Evolutionary conservation across 768 basidiomycete species (phyloP).

Genomic region (Lactarius evosmus): DNA sequence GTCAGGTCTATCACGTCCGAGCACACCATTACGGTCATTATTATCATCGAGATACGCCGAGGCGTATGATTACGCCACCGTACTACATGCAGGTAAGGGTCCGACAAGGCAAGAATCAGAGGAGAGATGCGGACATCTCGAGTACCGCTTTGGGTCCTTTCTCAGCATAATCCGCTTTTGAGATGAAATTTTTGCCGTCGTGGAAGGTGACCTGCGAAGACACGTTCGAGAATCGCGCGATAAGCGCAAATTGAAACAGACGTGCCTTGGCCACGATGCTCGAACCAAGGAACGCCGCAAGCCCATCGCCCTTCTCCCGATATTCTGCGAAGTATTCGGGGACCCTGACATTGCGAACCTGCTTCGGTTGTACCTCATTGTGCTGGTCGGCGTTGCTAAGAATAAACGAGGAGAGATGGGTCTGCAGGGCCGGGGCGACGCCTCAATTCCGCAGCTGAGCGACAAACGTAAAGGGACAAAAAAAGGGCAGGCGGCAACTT

Average conservation of each 20-base stretch:
- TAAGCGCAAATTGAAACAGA: not conserved
- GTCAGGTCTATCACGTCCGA: not conserved
- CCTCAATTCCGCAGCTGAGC: constrained; percentile 29
- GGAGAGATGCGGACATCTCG: constrained; percentile 70
- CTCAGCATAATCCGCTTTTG: constrained; percentile 72
- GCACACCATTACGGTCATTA: not conserved
- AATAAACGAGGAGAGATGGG: constrained; percentile 62
- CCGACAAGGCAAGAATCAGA: constrained; percentile 39
- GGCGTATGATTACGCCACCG: not conserved
- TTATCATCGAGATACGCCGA: not conserved
- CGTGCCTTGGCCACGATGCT: constrained; percentile 82
- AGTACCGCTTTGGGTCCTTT: constrained; percentile 74
- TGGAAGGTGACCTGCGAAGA: constrained; percentile 63
- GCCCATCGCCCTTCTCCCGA: constrained; percentile 76
- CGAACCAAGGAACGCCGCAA: constrained; percentile 76
- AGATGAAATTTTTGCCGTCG: constrained; percentile 72
- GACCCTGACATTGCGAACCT: constrained; percentile 58
- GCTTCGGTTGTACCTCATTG: constrained; percentile 70
- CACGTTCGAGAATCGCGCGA: constrained; percentile 7
- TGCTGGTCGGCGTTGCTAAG: constrained; percentile 57
- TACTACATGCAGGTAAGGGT: not conserved
- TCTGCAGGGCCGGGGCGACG: constrained; percentile 56
- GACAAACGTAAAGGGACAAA: constrained; percentile 6
- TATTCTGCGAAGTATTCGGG: constrained; percentile 94
- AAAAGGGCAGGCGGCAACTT: constrained; percentile 19